phyloP scores from a whole-genome alignment of 495 filamentous ascomycete species.

The Cercophora samala region DNA sequence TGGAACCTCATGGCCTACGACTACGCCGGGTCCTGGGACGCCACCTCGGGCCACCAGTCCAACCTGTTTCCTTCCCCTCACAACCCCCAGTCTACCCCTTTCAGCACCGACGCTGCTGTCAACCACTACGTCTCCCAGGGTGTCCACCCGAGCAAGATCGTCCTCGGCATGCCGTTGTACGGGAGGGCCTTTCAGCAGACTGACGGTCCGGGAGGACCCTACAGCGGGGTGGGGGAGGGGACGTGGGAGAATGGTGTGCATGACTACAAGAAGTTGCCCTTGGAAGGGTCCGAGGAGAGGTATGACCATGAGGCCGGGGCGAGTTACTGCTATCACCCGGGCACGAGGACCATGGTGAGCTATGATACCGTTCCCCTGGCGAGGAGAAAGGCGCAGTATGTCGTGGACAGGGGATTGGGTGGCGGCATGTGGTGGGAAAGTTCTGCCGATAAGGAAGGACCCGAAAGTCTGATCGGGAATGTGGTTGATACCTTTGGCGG shows the following conservation, averaged over 20 bases:
- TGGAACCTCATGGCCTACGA: constrained; percentile 93
- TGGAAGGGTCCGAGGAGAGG: constrained; percentile 50
- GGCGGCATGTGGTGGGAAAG: constrained; percentile 98
- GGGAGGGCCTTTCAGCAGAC: constrained; percentile 81
- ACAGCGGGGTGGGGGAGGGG: constrained; percentile 68
- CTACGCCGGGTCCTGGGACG: constrained; percentile 76
- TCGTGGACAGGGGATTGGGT: constrained; percentile 62
- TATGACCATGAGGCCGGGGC: constrained; percentile 56
- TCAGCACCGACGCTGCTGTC: constrained; percentile 66
- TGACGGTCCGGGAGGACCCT: constrained; percentile 65
- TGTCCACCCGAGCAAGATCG: constrained; percentile 65
- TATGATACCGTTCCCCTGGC: constrained; percentile 75
- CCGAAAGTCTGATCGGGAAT: constrained; percentile 66
- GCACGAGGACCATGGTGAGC: constrained; percentile 60
- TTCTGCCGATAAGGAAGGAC: constrained; percentile 67
- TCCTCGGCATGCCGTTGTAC: constrained; percentile 90
- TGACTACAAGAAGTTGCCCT: constrained; percentile 73
- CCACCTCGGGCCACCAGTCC: constrained; percentile 70
- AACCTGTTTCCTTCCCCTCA: constrained; percentile 61
- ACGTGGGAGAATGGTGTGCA: constrained; percentile 85
- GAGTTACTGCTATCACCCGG: constrained; percentile 68
- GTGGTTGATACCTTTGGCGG: constrained; percentile 61
- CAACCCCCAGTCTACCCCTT: constrained; percentile 65
- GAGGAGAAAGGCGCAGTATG: constrained; percentile 64
- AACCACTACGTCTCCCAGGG: constrained; percentile 63